Evolutionary conservation across 495 filamentous ascomycete genomes (phyloP).

Genomic region (Aspergillus homomorphus): DNA sequence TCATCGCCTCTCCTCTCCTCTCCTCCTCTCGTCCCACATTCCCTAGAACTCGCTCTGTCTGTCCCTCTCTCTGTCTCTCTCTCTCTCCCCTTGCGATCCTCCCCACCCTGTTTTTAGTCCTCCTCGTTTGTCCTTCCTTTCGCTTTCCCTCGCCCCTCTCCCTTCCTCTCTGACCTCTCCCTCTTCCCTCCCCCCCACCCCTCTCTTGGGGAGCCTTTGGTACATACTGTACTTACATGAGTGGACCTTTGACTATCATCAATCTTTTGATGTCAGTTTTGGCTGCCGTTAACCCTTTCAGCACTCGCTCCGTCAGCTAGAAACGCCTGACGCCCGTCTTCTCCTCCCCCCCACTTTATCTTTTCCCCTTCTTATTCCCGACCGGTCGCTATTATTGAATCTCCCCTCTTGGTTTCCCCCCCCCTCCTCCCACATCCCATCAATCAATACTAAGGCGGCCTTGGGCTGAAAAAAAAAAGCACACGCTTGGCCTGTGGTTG

Average conservation of each 20-base stretch:
- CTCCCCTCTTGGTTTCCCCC: constrained; percentile 15
- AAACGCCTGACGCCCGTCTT: neutral
- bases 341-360: constrained; percentile 6
- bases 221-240: neutral
- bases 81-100: neutral
- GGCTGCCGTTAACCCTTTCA: constrained; percentile 14
- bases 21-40: constrained; percentile 39
- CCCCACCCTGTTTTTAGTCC: constrained; percentile 2
- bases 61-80: constrained; percentile 7
- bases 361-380: constrained; percentile 25
- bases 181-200: neutral
- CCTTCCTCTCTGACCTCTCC: constrained; percentile 2
- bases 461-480: constrained; percentile 16
- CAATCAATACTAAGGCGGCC: constrained; percentile 10
- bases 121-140: constrained; percentile 2
- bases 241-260: neutral
- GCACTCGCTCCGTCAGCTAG: constrained; percentile 23
- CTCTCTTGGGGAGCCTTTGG: constrained; percentile 16
- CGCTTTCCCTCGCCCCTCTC: constrained; percentile 1
- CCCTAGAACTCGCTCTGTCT: constrained; percentile 29
- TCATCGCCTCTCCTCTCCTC: constrained; percentile 2
- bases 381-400: constrained; percentile 15
- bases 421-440: constrained; percentile 17
- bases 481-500: constrained; percentile 23
- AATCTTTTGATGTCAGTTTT: constrained; percentile 14